Percentiles rank a stretch among this genome's conserved stretches.
Conservation (phyloP, 164 flowering plant species). For the Vitis cinerea region DNA sequence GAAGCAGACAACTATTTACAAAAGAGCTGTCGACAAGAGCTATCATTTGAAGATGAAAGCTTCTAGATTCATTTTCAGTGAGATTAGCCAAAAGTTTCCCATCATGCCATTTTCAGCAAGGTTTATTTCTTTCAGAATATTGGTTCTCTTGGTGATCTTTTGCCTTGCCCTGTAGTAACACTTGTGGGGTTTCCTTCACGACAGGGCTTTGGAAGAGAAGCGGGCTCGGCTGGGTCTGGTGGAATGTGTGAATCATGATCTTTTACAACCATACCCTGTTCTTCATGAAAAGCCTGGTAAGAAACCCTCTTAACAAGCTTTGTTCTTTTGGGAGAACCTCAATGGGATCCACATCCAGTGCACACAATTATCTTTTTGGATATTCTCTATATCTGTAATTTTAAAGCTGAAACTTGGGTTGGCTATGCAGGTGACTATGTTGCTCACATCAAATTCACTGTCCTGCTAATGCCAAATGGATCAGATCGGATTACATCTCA, state of each 20-base stretch:
- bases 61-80: constrained; percentile 91
- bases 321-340: not conserved
- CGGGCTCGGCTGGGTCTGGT: constrained; percentile 87
- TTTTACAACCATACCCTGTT: constrained; percentile 94
- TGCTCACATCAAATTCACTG: constrained; percentile 94
- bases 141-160: not conserved
- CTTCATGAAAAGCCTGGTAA: constrained; percentile 94
- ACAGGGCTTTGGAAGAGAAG: constrained; percentile 91
- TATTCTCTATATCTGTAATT: not conserved
- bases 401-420: not conserved
- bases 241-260: constrained; percentile 94
- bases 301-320: not conserved
- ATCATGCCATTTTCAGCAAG: constrained; percentile 94
- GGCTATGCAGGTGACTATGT: constrained; percentile 73
- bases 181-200: not conserved
- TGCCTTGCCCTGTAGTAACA: too few species aligned
- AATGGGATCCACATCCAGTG: not conserved
- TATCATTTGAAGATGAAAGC: constrained; percentile 97
- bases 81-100: constrained; percentile 86
- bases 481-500: constrained; percentile 86
- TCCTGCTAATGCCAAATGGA: constrained; percentile 94
- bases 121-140: constrained; percentile 26
- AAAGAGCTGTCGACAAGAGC: constrained; percentile 87
- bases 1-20: constrained; percentile 87
- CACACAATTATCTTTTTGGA: not conserved